phyloP scores from a whole-genome alignment of 441 rosid species.

The Codiaeum variegatum region DNA sequence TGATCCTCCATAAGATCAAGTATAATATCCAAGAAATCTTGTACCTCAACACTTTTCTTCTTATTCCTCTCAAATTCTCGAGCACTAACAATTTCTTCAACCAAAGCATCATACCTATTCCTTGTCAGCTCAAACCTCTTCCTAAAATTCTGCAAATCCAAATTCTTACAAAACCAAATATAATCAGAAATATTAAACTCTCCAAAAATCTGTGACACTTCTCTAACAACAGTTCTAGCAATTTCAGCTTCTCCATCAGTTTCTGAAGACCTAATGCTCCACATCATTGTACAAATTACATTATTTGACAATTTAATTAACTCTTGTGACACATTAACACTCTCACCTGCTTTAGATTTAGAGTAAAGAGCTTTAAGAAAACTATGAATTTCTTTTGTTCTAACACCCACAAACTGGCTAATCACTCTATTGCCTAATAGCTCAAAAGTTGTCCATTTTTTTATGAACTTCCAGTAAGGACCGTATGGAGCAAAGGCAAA shows the following conservation, averaged over 20 bases:
- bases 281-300: conserved; percentile 34
- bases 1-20: conserved; percentile 28
- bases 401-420: conserved; percentile 21
- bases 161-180: conserved; percentile 32
- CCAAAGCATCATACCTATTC: conserved; percentile 21
- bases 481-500: conserved; percentile 35
- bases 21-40: conserved; percentile 32
- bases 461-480: conserved; percentile 15
- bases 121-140: conserved; percentile 22
- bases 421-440: conserved; percentile 25
- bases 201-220: conserved; percentile 33
- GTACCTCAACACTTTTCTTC: background rate
- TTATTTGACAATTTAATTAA: conserved; percentile 29
- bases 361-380: conserved; percentile 4
- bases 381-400: conserved; percentile 21
- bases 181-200: conserved; percentile 33
- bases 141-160: conserved; percentile 31
- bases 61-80: conserved; percentile 18
- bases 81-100: conserved; percentile 25
- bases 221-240: conserved; percentile 19
- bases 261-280: conserved; percentile 22
- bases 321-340: conserved; percentile 28
- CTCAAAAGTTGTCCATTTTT: conserved; percentile 29
- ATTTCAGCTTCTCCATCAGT: conserved; percentile 15
- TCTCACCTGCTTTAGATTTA: conserved; percentile 16